These are phyloP conservation scores for Claviceps maximensis DNA, from an alignment of 2,329 filamentous ascomycete genomes.

Conservation along the genomic window DNA sequence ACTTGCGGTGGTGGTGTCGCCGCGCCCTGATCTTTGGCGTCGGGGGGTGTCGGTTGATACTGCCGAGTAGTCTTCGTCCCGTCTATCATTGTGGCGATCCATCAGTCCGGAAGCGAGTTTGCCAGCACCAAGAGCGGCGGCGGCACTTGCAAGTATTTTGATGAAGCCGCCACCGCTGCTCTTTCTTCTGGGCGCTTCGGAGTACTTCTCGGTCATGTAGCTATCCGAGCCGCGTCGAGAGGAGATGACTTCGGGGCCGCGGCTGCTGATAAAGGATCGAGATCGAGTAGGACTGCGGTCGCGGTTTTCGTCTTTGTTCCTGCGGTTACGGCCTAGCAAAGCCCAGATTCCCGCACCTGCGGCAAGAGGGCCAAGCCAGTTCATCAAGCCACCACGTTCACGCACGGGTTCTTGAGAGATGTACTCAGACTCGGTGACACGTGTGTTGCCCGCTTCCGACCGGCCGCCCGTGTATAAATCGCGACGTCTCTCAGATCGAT, in stretches of 20 bases:
- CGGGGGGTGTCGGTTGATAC: slow-evolving; percentile 49
- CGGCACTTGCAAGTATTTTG: slow-evolving; percentile 45
- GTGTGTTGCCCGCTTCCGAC: slow-evolving; percentile 32
- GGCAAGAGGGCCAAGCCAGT: slow-evolving; percentile 39
- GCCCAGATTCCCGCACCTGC: slow-evolving; percentile 38
- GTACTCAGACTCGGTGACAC: slow-evolving; percentile 27
- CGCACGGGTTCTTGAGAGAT: slow-evolving; percentile 21
- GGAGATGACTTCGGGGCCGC: slow-evolving; percentile 35
- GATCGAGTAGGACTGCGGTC: slow-evolving; percentile 28
- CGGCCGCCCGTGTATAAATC: slow-evolving; percentile 44
- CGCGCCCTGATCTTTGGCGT: slow-evolving; percentile 27
- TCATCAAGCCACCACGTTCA: slow-evolving; percentile 20
- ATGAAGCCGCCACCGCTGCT: slow-evolving; percentile 40
- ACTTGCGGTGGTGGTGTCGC: slow-evolving; percentile 26
- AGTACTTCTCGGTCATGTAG: slow-evolving; percentile 54
- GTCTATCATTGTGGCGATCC: slow-evolving; percentile 34
- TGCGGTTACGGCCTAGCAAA: slow-evolving; percentile 29
- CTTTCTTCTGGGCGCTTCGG: slow-evolving; percentile 30
- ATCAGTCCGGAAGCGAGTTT: slow-evolving; percentile 47
- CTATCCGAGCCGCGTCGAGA: slow-evolving; percentile 42
- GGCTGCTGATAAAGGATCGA: slow-evolving; percentile 22
- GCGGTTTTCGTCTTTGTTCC: slow-evolving; percentile 29
- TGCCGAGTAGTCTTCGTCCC: slow-evolving; percentile 49
- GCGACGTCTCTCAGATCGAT: slow-evolving; percentile 43
- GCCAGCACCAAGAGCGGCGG: slow-evolving; percentile 48